Conservation (phyloP, 75 land plant genomes). For the Adiantum capillusveneris region DNA sequence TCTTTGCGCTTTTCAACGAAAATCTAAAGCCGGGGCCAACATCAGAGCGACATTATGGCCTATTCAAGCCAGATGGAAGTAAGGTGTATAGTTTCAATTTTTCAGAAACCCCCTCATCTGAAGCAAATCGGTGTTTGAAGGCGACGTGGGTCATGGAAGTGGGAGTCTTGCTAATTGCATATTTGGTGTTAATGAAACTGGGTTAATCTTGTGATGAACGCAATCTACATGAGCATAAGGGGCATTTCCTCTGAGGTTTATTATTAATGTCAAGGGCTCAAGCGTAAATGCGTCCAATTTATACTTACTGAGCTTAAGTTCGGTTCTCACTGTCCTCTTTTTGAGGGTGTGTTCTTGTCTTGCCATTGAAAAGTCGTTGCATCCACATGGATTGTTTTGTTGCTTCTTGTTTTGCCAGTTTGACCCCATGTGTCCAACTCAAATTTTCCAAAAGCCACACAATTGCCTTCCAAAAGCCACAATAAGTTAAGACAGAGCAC, state of each 20-base stretch:
- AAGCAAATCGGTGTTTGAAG: conserved; percentile 45
- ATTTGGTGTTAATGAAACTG: neutral
- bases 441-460: neutral
- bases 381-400: neutral
- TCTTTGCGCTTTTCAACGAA: conserved; percentile 80
- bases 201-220: neutral
- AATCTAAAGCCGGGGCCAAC: too few relatives aligned
- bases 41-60: conserved; percentile 59
- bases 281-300: neutral
- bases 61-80: conserved; percentile 39
- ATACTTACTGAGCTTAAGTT: neutral
- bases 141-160: neutral
- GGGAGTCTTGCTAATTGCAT: neutral
- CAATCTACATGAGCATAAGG: neutral
- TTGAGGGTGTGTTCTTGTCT: too few relatives aligned
- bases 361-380: too few relatives aligned
- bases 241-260: neutral
- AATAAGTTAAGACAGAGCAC: neutral
- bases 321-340: too few relatives aligned
- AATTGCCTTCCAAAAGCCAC: neutral
- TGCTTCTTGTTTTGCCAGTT: neutral
- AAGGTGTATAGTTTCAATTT: conserved; percentile 42
- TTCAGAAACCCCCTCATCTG: conserved; percentile 43
- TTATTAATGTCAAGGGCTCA: neutral
- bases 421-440: too few relatives aligned